Evolutionary conservation across 352 stramenopile species (phyloP).

Genomic region (Phytophthora cajani): DNA sequence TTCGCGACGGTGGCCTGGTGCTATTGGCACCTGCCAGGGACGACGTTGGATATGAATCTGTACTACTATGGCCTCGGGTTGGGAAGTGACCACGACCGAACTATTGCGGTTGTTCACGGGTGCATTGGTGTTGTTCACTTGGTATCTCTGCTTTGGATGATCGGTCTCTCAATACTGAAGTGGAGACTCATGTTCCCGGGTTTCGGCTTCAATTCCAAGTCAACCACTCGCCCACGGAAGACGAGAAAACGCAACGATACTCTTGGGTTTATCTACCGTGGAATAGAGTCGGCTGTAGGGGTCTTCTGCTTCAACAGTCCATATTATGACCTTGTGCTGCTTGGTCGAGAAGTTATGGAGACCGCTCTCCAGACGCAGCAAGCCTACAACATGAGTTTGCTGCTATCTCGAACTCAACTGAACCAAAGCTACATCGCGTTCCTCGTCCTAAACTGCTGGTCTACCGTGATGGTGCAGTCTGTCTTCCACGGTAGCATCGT

Average conservation of each 20-base stretch:
- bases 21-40: background rate
- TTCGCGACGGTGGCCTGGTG: background rate
- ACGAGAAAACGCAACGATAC: background rate
- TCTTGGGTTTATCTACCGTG: background rate
- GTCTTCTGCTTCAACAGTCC: constrained; percentile 7
- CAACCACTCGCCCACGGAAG: background rate
- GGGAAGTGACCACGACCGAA: background rate
- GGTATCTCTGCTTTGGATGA: background rate
- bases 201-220: background rate
- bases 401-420: constrained; percentile 23
- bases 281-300: background rate
- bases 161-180: background rate
- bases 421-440: constrained; percentile 29
- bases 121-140: background rate
- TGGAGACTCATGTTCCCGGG: background rate
- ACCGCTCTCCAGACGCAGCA: constrained; percentile 34
- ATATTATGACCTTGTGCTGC: constrained; percentile 26
- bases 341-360: constrained; percentile 33
- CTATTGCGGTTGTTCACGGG: background rate
- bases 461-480: constrained; percentile 23
- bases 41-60: background rate
- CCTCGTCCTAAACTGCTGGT: constrained; percentile 41
- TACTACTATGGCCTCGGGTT: background rate
- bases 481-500: constrained; percentile 10
- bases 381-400: constrained; percentile 36